Percentiles rank a stretch among this genome's conserved stretches.
Conservation (phyloP, 2,329 filamentous ascomycete species). For the Pseudofabraea citricarpa region DNA sequence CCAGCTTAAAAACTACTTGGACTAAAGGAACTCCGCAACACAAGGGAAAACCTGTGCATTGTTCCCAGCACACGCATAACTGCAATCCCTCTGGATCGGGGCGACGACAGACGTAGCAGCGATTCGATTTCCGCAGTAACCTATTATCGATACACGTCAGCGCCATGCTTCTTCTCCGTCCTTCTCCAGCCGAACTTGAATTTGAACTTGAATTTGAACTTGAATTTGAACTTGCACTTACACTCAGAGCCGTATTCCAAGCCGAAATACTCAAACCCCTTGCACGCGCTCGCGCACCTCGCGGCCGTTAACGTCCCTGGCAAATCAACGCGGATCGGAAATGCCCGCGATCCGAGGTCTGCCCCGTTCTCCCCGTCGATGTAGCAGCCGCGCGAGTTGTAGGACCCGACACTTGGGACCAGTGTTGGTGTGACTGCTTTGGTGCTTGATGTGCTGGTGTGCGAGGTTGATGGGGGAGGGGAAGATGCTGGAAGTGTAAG, state of each 20-base stretch:
- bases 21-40: too few species aligned
- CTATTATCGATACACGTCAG: not conserved
- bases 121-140: not conserved
- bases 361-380: not conserved
- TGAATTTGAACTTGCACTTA: not conserved
- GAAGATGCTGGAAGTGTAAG: too few species aligned
- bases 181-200: not conserved
- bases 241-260: not conserved
- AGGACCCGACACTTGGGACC: too few species aligned
- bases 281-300: not conserved
- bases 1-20: too few species aligned
- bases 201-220: not conserved
- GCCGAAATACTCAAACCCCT: not conserved
- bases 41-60: too few species aligned
- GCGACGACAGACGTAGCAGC: not conserved
- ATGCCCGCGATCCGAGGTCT: not conserved
- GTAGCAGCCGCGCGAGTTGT: not conserved
- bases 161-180: not conserved
- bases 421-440: too few species aligned
- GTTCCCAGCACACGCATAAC: not conserved
- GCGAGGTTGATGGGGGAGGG: too few species aligned
- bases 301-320: not conserved
- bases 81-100: not conserved
- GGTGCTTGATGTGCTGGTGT: too few species aligned
- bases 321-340: not conserved